These are phyloP conservation scores for Speleostelium caveatum DNA, from an alignment of 78 protist genomes.

Conservation along the genomic window DNA sequence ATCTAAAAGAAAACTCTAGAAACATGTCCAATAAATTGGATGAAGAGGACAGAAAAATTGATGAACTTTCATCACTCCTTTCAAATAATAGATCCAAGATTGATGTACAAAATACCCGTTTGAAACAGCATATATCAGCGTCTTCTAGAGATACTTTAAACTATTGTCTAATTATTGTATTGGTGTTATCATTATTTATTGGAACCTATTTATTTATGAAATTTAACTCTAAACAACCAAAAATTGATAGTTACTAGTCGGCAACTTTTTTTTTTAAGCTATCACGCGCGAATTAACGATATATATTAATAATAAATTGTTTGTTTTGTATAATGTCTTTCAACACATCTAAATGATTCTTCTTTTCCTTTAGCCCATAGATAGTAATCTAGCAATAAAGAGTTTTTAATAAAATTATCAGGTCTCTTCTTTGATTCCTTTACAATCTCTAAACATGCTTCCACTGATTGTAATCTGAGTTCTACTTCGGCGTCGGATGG, in stretches of 20 bases:
- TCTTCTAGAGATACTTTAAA: conserved; percentile 18
- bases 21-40: conserved; percentile 20
- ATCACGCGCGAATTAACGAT: too few species aligned
- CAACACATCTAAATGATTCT: conserved; percentile 3
- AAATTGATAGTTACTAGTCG: neutral
- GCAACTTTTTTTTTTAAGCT: too few species aligned
- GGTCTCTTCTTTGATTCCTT: neutral
- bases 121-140: conserved; percentile 10
- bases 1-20: conserved; percentile 8
- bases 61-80: conserved; percentile 5
- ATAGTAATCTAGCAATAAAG: conserved; percentile 27
- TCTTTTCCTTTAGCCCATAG: conserved; percentile 71
- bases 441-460: conserved; percentile 27
- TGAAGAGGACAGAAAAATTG: neutral
- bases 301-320: conserved; percentile 17
- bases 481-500: conserved; percentile 29
- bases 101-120: neutral
- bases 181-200: conserved; percentile 29
- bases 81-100: neutral
- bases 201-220: conserved; percentile 38
- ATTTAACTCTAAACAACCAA: neutral
- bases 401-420: conserved; percentile 25
- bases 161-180: conserved; percentile 21
- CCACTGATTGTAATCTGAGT: conserved; percentile 26
- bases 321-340: conserved; percentile 57